Base-by-base conservation (phyloP, 2,329 filamentous ascomycete genomes). In the Metarhizium rileyi region DNA sequence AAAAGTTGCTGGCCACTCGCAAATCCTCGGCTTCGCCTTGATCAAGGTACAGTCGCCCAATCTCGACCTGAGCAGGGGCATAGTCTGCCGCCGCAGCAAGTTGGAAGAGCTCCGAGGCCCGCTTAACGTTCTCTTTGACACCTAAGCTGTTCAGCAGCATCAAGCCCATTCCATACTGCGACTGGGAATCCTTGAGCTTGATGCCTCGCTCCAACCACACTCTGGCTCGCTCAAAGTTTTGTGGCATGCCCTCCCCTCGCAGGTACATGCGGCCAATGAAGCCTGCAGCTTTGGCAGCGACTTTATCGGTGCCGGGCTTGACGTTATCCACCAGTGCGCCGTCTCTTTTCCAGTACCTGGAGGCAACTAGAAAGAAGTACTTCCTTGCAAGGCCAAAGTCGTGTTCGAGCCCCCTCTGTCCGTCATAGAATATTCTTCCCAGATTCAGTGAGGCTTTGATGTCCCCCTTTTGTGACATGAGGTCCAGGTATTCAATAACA, bases 191-290 rank as follows among this genome's bases (percentile, higher is more conserved):
- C 4, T 83, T 86, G 52, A 86, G 82, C 18, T 73, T 72, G 46
- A 89, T 73, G 33, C 90, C 90, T 6, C 87, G 84, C 48, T 83
- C 83, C 63, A 95, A 93, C 90, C 90, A 96, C 33, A 78, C 79
- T 57, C 78, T 77, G 3, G 90, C 90, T 52, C 83, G 81, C 26
- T 81, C 78, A 56, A 83, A 91, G 66, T 85, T 88, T 63, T 91
- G 88, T 42, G 82, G 75, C 53, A 89, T 81, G 14, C 88, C 89
- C 63, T 96, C 90, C 8, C 90, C 90, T 7, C 90, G 83, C 52
- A 96, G 70, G 62, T 89, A 91, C 84, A 96, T 95, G 47, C 88
- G 77, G 1, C 90, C 90, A 22, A 96, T 79, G 63, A 86, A 93
- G 3, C 88, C 90, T 4, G 90, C 90, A 0, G 90, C 86, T 65